Base-by-base conservation (phyloP, 306 rosid genomes). In the Benincasa hispida region DNA sequence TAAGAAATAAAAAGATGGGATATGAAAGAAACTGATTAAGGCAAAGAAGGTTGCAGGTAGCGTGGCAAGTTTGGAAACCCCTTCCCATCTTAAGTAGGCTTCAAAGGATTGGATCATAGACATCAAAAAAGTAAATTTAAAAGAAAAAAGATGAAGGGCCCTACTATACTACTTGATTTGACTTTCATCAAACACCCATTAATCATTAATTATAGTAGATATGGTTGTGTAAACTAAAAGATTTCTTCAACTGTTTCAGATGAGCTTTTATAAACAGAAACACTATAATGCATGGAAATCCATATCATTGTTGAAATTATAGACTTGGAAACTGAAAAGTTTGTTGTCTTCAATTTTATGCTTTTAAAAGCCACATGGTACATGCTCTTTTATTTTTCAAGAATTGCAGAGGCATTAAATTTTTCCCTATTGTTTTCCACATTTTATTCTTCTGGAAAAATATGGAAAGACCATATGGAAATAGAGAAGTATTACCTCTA, bases 61-160 rank as follows among this genome's bases (percentile, higher is more conserved):
- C 42, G 47, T 72, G 41, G 76, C 76, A 30, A 72, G 61, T 50
- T 13, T 30, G 47, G 11, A 48, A 72, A 30, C 45, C 30, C 11
- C 24, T 51, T 72, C 47, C 45, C 24, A 72, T 28, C 76, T 72
- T 72, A 72, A 72, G 76, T 72, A 72, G 76, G 76, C 76, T 51
- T 72, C 76, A 28, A 72, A 70, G 58, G 54, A 45, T 27, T 45
- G 41, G 56, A 45, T 69, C 37, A 37, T n/a, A 37, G 51, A 66
- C 51, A 66, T 9, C 9, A 45, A 45, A 45, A 45, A 42, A 42
- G 14, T 42, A 42, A 42, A 10, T 2, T 10, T 10, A 42, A 10
- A 42, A 10, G 11, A 42, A 5, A 37, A 37, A 35, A 66, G 6
- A 14, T 3, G 24, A 72, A 50, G 76, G 76, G 76, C 18, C 76